A percentile compares a stretch with the other conserved stretches of the same genome.
phyloP scores from a whole-genome alignment of 345 rosid species.

The Angophora floribunda region DNA sequence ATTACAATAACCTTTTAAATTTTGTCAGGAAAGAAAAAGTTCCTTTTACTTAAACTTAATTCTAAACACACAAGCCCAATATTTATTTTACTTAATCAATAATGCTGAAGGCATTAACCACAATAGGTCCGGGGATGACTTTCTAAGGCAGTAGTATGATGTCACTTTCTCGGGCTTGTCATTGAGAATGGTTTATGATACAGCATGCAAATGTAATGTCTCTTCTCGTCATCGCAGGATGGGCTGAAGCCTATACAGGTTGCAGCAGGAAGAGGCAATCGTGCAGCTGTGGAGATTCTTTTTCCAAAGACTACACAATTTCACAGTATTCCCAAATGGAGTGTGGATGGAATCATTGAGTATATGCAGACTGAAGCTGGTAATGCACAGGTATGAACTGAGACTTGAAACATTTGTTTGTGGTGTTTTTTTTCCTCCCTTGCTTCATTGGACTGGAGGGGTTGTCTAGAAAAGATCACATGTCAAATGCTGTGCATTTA shows the following conservation, averaged over 20 bases:
- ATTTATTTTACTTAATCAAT: neutral
- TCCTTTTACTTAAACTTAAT: neutral
- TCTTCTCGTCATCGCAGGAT: constrained; percentile 31
- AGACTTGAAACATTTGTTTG: neutral
- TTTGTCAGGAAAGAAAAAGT: neutral
- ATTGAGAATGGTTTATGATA: neutral
- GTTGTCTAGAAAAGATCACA: neutral
- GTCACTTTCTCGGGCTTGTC: neutral
- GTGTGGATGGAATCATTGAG: constrained; percentile 60
- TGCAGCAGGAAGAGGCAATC: constrained; percentile 73
- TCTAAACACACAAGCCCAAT: neutral
- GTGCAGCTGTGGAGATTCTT: constrained; percentile 59
- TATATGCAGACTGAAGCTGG: constrained; percentile 42
- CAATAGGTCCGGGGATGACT: neutral
- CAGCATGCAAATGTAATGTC: neutral
- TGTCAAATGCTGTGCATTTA: neutral
- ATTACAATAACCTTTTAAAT: neutral
- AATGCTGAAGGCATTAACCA: neutral
- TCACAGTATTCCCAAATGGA: constrained; percentile 55
- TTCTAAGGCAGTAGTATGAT: neutral
- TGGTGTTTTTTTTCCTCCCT: neutral
- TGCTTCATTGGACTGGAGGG: neutral
- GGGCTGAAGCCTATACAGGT: constrained; percentile 74
- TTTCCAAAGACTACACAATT: constrained; percentile 54
- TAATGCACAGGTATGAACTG: constrained; percentile 39